A percentile compares a stretch with the other conserved stretches of the same genome.
Evolutionary conservation across 345 rosid genomes (phyloP).

Genomic region (Arabis hirsuta): DNA sequence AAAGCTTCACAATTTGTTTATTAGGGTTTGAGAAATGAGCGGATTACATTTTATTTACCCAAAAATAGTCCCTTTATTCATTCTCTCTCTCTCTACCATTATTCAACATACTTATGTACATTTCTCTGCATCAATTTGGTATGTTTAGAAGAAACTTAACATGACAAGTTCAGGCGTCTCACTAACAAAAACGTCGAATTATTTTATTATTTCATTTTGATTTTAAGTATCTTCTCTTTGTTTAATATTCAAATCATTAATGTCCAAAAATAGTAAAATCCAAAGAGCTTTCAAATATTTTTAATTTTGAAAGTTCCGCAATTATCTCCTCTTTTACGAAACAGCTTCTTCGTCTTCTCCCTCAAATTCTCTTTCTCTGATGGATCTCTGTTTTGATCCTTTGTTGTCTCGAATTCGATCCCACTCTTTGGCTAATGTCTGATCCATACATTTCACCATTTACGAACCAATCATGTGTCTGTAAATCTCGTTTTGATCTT

Average conservation of each 20-base stretch:
- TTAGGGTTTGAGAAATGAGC: conserved; percentile 4
- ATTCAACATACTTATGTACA: conserved; percentile 13
- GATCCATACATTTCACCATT: conserved; percentile 18
- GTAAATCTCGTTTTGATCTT: conserved; percentile 2
- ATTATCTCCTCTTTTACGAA: conserved; percentile 25
- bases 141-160: conserved; percentile 13
- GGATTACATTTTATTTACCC: conserved; percentile 9
- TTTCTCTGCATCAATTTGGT: conserved; percentile 11
- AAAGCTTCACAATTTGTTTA: neutral
- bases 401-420: neutral
- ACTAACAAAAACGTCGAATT: conserved; percentile 35
- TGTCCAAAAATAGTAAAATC: conserved; percentile 27
- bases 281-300: neutral
- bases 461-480: conserved; percentile 4
- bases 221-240: neutral
- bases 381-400: conserved; percentile 32
- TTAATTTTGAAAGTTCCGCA: conserved; percentile 25
- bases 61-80: conserved; percentile 20
- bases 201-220: neutral
- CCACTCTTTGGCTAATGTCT: neutral
- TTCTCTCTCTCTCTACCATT: conserved; percentile 8
- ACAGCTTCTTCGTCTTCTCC: conserved; percentile 14
- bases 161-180: conserved; percentile 42
- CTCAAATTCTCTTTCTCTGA: neutral
- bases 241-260: neutral